Conservation (phyloP, 495 filamentous ascomycete genomes). For the Lasiosphaeriaceae sp. region DNA sequence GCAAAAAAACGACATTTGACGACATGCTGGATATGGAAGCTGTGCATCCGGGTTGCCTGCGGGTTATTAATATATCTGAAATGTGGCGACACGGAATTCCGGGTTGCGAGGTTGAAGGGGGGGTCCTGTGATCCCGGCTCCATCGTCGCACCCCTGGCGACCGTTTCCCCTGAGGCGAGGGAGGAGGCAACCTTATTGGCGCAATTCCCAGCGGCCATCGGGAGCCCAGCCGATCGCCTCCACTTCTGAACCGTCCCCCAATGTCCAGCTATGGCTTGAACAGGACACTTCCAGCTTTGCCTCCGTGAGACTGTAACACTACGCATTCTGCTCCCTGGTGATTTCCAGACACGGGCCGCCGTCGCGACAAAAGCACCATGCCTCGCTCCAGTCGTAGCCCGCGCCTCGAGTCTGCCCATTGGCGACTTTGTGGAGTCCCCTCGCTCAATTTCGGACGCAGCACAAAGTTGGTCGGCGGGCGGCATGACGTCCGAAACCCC, state of each 20-base stretch:
- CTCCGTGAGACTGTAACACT: slow-evolving; percentile 29
- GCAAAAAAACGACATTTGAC: neutral
- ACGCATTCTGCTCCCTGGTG: slow-evolving; percentile 6
- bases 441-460: neutral
- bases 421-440: neutral
- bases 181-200: neutral
- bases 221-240: slow-evolving; percentile 10
- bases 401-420: neutral
- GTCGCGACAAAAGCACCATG: slow-evolving; percentile 12
- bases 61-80: neutral
- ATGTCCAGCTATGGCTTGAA: slow-evolving; percentile 12
- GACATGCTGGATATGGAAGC: neutral
- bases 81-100: neutral
- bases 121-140: too few relatives aligned
- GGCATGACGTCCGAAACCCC: neutral
- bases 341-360: slow-evolving; percentile 18
- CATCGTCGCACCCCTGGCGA: too few relatives aligned
- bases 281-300: slow-evolving; percentile 9
- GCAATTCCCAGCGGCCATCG: neutral
- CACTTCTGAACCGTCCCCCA: neutral
- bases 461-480: neutral
- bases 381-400: neutral
- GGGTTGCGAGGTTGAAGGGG: neutral
- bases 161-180: too few relatives aligned
- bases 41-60: neutral